Conservation (phyloP, 2,329 filamentous ascomycete genomes). For the Dryadomyces quercus-mongolicae region DNA sequence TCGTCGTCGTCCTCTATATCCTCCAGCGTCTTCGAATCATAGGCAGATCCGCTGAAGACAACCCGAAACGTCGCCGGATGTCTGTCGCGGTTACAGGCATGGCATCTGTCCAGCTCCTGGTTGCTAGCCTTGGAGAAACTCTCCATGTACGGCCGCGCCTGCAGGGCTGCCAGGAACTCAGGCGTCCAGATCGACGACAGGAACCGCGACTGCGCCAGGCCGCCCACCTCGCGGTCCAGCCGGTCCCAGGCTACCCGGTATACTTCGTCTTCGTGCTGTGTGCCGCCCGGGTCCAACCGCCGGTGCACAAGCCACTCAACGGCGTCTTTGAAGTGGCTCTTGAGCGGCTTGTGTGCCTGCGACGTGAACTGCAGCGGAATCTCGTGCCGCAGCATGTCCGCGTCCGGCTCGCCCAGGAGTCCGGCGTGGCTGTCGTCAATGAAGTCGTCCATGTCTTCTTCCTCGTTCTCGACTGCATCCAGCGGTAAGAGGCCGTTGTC, state of each 20-base stretch:
- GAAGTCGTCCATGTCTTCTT: conserved; percentile 40
- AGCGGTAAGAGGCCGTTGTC: not conserved
- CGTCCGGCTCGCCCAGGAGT: conserved; percentile 10
- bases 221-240: conserved; percentile 57
- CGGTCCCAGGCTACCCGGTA: conserved; percentile 60
- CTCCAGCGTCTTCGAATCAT: conserved; percentile 52
- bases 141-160: conserved; percentile 51
- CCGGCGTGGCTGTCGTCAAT: conserved; percentile 35
- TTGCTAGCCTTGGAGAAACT: conserved; percentile 20
- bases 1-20: conserved; percentile 37
- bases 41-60: conserved; percentile 52
- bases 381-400: conserved; percentile 21
- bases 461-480: conserved; percentile 5
- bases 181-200: conserved; percentile 57
- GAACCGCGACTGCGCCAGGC: conserved; percentile 58
- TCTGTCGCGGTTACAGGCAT: conserved; percentile 57
- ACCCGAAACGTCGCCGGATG: conserved; percentile 58
- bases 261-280: conserved; percentile 41
- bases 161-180: conserved; percentile 53
- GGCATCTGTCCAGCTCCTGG: conserved; percentile 35
- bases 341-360: conserved; percentile 52
- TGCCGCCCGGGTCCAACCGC: conserved; percentile 51
- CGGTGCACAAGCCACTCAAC: conserved; percentile 76
- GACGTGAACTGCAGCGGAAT: conserved; percentile 60
- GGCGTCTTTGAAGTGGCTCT: conserved; percentile 60